These are phyloP conservation scores for Lactarius vividus DNA, from an alignment of 768 basidiomycete genomes.

Conservation along the genomic window DNA sequence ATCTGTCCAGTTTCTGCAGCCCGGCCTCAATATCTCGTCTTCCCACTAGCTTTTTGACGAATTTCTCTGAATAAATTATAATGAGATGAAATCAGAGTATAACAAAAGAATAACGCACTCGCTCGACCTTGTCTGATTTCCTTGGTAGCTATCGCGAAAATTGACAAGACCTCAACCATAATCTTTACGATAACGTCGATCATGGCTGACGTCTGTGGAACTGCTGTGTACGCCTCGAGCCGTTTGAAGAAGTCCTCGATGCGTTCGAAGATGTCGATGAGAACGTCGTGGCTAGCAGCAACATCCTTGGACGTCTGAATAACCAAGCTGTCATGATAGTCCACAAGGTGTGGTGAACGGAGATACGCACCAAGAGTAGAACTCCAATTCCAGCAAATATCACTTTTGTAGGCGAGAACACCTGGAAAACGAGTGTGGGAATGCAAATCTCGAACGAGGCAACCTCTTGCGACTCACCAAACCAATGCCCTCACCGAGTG, in stretches of 20 bases:
- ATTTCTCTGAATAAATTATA: neutral
- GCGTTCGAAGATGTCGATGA: neutral
- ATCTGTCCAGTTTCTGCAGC: too few species aligned
- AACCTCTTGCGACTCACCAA: neutral
- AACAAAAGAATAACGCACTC: neutral
- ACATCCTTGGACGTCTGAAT: neutral
- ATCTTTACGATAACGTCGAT: neutral
- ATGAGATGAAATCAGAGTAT: neutral
- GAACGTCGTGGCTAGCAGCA: neutral
- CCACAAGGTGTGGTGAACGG: too few species aligned
- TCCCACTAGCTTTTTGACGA: neutral
- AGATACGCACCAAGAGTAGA: neutral
- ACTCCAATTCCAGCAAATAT: slow-evolving; percentile 3
- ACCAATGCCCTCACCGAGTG: neutral
- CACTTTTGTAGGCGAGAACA: neutral
- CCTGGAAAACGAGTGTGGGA: neutral
- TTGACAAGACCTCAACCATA: neutral
- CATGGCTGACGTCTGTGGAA: neutral
- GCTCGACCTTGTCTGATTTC: neutral
- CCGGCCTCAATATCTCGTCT: neutral
- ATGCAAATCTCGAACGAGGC: neutral
- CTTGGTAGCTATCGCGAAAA: neutral
- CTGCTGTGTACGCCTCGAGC: neutral
- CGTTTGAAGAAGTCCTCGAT: slow-evolving; percentile 1
- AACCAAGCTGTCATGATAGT: neutral